Percentiles rank a stretch among this genome's conserved stretches.
These are phyloP conservation scores for Silene vulgaris DNA, from an alignment of 179 eudicot species.

Conservation along the genomic window DNA sequence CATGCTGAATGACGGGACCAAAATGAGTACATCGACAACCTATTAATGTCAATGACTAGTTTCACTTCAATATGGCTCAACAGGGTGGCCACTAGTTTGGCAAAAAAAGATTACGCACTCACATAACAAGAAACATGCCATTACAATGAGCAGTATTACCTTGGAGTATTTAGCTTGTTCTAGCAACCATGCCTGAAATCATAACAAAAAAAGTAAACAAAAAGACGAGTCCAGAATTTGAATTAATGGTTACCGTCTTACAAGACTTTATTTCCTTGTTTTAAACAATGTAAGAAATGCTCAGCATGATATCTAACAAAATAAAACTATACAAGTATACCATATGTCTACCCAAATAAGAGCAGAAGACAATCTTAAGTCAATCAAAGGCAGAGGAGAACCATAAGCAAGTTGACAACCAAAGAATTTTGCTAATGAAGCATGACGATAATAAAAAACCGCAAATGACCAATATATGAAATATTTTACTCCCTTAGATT, in stretches of 20 bases:
- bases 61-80: background rate
- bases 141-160: slow-evolving; percentile 34
- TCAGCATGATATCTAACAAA: background rate
- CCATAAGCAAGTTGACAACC: background rate
- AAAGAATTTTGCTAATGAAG: background rate
- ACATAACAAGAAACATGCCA: background rate
- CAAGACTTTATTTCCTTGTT: background rate
- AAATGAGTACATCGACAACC: background rate
- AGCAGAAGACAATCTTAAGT: background rate
- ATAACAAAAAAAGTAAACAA: slow-evolving; percentile 13
- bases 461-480: background rate
- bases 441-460: background rate
- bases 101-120: background rate
- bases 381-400: slow-evolving; percentile 4
- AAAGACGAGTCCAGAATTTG: slow-evolving; percentile 10
- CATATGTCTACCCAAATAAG: background rate
- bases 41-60: background rate
- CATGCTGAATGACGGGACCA: background rate
- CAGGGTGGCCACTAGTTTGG: background rate
- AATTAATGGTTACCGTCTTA: background rate
- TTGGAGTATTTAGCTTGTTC: slow-evolving; percentile 75
- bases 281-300: background rate
- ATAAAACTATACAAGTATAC: background rate
- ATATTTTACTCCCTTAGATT: background rate
- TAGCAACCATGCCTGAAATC: slow-evolving; percentile 69